Percentiles rank a stretch among this genome's conserved stretches.
Evolutionary conservation across 2,329 filamentous ascomycete genomes (phyloP).

Genomic region (Fusarium decemcellulare): DNA sequence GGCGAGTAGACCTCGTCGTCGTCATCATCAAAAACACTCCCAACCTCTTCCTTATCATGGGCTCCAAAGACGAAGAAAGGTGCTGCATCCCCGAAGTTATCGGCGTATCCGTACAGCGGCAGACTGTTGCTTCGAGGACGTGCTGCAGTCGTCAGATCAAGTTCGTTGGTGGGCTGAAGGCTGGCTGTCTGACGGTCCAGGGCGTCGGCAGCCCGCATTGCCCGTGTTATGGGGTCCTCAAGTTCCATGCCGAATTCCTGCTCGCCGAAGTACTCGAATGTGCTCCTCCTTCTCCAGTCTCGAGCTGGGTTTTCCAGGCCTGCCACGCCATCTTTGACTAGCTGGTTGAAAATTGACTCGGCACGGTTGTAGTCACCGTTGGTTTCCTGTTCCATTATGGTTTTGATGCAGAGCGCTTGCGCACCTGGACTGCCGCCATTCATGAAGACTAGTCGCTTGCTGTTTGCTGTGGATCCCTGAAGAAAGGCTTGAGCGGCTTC

Average conservation of each 20-base stretch:
- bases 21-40: constrained; percentile 33
- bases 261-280: constrained; percentile 36
- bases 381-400: constrained; percentile 67
- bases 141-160: constrained; percentile 59
- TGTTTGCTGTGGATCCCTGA: constrained; percentile 57
- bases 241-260: constrained; percentile 35
- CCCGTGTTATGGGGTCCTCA: constrained; percentile 66
- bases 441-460: constrained; percentile 71
- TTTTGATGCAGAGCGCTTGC: constrained; percentile 66
- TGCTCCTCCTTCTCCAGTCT: constrained; percentile 39
- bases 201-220: constrained; percentile 72
- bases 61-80: constrained; percentile 66
- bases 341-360: constrained; percentile 63
- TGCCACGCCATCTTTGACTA: constrained; percentile 65
- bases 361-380: constrained; percentile 65
- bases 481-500: constrained; percentile 67
- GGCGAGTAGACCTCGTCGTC: constrained; percentile 31
- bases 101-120: constrained; percentile 61
- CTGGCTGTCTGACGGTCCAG: constrained; percentile 69
- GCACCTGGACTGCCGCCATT: constrained; percentile 71
- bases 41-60: constrained; percentile 42
- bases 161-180: constrained; percentile 64
- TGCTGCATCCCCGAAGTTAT: constrained; percentile 59
- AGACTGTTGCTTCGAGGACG: constrained; percentile 65
- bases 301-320: constrained; percentile 50